Base-by-base conservation (phyloP, 148 eudicot species). In the Gaultheria prostrata region DNA sequence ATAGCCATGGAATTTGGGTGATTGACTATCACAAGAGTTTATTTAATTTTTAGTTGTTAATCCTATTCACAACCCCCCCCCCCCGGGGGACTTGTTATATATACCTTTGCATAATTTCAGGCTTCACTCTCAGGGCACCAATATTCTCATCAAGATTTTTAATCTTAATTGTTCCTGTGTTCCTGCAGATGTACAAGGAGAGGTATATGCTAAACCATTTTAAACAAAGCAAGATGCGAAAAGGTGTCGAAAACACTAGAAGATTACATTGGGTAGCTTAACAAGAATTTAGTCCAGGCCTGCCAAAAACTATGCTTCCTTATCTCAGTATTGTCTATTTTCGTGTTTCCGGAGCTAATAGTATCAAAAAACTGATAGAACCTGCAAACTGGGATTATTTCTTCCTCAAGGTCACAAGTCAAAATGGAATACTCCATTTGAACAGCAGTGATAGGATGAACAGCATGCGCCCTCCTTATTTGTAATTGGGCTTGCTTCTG, bases 111-210 rank as follows among this genome's bases (percentile, higher is more conserved):
- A n/a, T n/a, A n/a, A n/a, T n/a, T n/a, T n/a, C n/a, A n/a, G n/a
- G 87, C 78, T 77, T 85, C 84, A 85, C 71, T 53, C 69, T 7
- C 45, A 82, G 15, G 1, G 87, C 69, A 26, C 78, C 59, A 45
- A 82, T 77, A 57, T 85, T 85, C 33, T 18, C 74, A 9, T 85
- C 84, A 9, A 85, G 84, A 63, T 85, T 85, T 76, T 77, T 69
- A 32, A 85, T 78, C 82, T 82, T n/a, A n/a, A n/a, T 82, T 0
- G 87, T 85, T n/a, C n/a, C n/a, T n/a, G n/a, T 39, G 84, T 82
- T 57, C 87, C 87, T 85, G 6, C 77, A 20, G 2, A 35, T 20
- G 50, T 18, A 20, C 3, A 20, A 39, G 20, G 0, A 6, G 26
- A 39, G 26, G 49, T 30, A 69, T 28, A 28, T 69, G 4, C 76